These are phyloP conservation scores for Elsinoe fawcettii DNA, from an alignment of 2,329 filamentous ascomycete genomes.

Conservation along the genomic window DNA sequence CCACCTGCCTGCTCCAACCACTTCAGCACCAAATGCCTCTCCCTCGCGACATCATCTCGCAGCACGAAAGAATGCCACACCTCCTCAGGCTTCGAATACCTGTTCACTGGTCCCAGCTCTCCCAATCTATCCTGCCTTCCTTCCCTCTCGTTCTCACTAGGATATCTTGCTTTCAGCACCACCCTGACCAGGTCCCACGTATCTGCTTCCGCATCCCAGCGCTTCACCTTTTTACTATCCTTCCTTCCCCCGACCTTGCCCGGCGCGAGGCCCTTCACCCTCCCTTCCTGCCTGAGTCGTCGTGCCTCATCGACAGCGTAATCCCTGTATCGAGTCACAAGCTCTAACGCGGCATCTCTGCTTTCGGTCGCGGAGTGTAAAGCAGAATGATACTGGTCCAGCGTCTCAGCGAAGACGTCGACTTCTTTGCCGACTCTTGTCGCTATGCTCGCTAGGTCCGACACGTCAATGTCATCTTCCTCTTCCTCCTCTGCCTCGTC, in stretches of 20 bases:
- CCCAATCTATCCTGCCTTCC: constrained; percentile 30
- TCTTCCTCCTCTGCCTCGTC: background rate
- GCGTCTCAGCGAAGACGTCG: constrained; percentile 72
- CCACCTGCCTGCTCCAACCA: constrained; percentile 79
- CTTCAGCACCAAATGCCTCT: constrained; percentile 71
- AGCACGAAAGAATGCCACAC: constrained; percentile 68
- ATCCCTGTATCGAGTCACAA: constrained; percentile 43
- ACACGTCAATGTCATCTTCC: constrained; percentile 21
- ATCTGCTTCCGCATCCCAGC: constrained; percentile 75
- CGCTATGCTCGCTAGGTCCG: constrained; percentile 53
- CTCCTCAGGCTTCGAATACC: constrained; percentile 54
- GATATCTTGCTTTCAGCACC: constrained; percentile 59
- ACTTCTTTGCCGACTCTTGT: constrained; percentile 71
- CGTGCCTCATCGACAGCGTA: constrained; percentile 45
- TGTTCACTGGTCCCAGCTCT: constrained; percentile 28
- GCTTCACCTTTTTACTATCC: constrained; percentile 39
- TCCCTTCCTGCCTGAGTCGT: constrained; percentile 36
- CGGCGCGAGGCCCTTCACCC: constrained; percentile 15
- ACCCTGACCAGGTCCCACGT: constrained; percentile 82
- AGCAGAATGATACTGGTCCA: constrained; percentile 63
- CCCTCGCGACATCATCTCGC: constrained; percentile 63
- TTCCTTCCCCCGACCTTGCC: constrained; percentile 34
- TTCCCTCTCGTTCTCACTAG: constrained; percentile 25
- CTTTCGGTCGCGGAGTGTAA: constrained; percentile 44
- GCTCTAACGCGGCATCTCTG: constrained; percentile 55